Percentiles rank a stretch among this genome's conserved stretches.
These are phyloP conservation scores for Lachnellula hyalina DNA, from an alignment of 2,329 filamentous ascomycete species.

Conservation along the genomic window DNA sequence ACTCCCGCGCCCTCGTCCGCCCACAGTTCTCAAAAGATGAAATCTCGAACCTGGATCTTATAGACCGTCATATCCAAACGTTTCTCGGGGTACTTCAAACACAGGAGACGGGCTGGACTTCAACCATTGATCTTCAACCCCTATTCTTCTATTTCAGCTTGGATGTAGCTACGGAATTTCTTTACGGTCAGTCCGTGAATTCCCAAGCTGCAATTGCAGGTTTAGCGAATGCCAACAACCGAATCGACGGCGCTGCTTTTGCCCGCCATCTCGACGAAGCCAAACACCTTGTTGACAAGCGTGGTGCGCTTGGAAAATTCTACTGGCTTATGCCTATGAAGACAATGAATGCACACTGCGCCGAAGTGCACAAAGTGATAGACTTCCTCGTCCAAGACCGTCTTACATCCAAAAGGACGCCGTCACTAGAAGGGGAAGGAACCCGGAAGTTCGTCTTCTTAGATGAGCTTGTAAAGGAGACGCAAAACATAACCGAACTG, in stretches of 20 bases:
- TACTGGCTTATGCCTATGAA: conserved; percentile 40
- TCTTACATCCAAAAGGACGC: neutral
- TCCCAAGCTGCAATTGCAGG: conserved; percentile 21
- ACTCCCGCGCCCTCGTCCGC: conserved; percentile 41
- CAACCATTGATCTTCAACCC: conserved; percentile 44
- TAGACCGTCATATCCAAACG: conserved; percentile 36
- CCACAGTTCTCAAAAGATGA: conserved; percentile 49
- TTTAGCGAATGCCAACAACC: conserved; percentile 12
- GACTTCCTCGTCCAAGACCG: conserved; percentile 15
- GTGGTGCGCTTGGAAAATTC: conserved; percentile 36
- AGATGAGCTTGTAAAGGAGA: conserved; percentile 39
- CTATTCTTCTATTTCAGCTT: conserved; percentile 53
- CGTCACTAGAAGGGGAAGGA: conserved; percentile 8
- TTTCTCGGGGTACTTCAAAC: conserved; percentile 39
- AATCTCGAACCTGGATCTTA: conserved; percentile 42
- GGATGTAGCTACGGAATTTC: conserved; percentile 46
- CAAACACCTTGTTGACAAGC: conserved; percentile 33
- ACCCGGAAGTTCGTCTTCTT: conserved; percentile 39
- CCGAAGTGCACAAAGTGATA: conserved; percentile 21
- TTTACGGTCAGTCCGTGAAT: conserved; percentile 31
- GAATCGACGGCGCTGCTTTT: conserved; percentile 18
- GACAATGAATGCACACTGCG: conserved; percentile 23
- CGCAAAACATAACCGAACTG: conserved; percentile 35
- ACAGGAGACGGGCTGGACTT: conserved; percentile 32
- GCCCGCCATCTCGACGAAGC: conserved; percentile 17